These are phyloP conservation scores for Pavlovales sp. DNA, from an alignment of 208 protist species.

Conservation along the genomic window DNA sequence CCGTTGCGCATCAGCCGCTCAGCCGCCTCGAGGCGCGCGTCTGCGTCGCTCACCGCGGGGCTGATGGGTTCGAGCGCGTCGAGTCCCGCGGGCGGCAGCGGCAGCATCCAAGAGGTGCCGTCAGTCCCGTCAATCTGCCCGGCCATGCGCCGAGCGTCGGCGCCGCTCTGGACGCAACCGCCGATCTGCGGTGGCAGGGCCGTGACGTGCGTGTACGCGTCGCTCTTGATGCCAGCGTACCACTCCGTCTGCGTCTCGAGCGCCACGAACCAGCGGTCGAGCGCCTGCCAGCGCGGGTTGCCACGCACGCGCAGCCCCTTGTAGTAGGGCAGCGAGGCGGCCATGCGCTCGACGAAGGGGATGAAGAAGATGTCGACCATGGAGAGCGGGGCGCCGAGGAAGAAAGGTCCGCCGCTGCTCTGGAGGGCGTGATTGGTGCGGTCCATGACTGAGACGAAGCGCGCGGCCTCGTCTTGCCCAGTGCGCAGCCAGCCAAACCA, in stretches of 20 bases:
- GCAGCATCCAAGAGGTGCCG: not conserved
- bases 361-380: slow-evolving; percentile 44
- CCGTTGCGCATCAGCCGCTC: slow-evolving; percentile 22
- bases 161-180: not conserved
- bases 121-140: slow-evolving; percentile 23
- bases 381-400: slow-evolving; percentile 21
- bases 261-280: slow-evolving; percentile 25
- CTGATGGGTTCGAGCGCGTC: not conserved
- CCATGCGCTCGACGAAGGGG: slow-evolving; percentile 50
- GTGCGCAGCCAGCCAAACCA: slow-evolving; percentile 41
- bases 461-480: not conserved
- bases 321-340: slow-evolving; percentile 39
- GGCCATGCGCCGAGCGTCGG: not conserved
- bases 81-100: slow-evolving; percentile 7
- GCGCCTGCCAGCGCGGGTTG: not conserved
- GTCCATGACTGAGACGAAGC: not conserved
- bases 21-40: slow-evolving; percentile 33
- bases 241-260: not conserved
- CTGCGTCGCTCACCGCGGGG: not conserved
- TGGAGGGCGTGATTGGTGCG: not conserved
- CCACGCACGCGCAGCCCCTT: slow-evolving; percentile 44
- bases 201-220: slow-evolving; percentile 41
- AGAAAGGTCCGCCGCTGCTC: slow-evolving; percentile 32
- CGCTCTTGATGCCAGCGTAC: slow-evolving; percentile 11
- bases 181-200: slow-evolving; percentile 48